Evolutionary conservation across 192 early-diverging fungal genomes (phyloP).

Genomic region (Backusella parvicylindrica): DNA sequence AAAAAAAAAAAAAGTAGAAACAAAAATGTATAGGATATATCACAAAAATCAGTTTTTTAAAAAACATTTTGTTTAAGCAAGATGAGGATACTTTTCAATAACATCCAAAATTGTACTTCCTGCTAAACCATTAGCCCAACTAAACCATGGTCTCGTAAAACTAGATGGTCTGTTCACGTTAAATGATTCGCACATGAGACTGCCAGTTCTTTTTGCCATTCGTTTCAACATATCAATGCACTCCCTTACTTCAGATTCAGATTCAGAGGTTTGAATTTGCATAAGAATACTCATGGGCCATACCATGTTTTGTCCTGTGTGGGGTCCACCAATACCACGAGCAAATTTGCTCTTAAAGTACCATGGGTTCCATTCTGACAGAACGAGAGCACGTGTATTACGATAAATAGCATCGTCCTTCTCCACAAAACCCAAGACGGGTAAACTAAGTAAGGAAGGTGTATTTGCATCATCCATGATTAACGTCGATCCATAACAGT

Average conservation of each 20-base stretch:
- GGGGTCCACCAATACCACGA: conserved; percentile 61
- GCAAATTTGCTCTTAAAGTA: conserved; percentile 53
- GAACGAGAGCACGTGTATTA: conserved; percentile 53
- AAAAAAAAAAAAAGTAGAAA: background rate
- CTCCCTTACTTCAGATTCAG: conserved; percentile 46
- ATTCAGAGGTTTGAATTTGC: conserved; percentile 46
- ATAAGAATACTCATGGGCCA: conserved; percentile 69
- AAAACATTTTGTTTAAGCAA: background rate
- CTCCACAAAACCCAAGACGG: conserved; percentile 55
- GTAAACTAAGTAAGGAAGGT: conserved; percentile 59
- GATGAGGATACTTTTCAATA: conserved; percentile 14
- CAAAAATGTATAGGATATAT: background rate
- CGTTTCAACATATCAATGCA: conserved; percentile 52
- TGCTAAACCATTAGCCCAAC: conserved; percentile 62
- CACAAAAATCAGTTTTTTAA: background rate
- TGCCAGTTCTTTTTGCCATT: conserved; percentile 45
- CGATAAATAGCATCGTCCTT: conserved; percentile 48
- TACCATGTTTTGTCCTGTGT: conserved; percentile 47
- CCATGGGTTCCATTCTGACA: conserved; percentile 64
- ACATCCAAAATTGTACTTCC: conserved; percentile 38
- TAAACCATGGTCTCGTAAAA: conserved; percentile 53
- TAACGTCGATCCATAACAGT: conserved; percentile 60
- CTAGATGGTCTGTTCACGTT: conserved; percentile 32
- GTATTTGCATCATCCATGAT: conserved; percentile 74
- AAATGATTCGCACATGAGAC: conserved; percentile 67